Evolutionary conservation across 305 asterid species (phyloP), one percentile per base, ranked within the genome.

Genomic region (Solanum hybrid): DNA sequence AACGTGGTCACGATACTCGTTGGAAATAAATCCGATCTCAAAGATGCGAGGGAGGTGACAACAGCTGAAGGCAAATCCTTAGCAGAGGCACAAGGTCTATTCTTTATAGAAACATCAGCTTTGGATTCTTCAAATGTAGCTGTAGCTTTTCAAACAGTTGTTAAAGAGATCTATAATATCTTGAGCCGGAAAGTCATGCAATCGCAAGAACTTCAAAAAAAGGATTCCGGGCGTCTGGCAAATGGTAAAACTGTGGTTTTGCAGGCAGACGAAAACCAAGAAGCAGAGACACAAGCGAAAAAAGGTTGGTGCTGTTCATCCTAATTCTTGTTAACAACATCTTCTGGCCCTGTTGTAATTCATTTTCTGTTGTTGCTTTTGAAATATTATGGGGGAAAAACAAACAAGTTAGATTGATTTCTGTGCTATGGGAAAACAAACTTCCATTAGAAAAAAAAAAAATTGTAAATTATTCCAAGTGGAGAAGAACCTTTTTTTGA

Each of bases 41-140:
- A 94, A 92, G 99, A 96, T 88, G 98, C 96, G 11, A 95, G 98
- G 74, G 99, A 97, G 93, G 99, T 96, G 64, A 90, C 95, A 35
- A 95, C 96, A 12, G 96, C 94, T 0, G 98, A 96, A 92, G 99
- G 98, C 82, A 97, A 95, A 92, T 82, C 92, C 86, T 91, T 97
- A 91, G 99, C 99, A 0, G 98, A 96, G 92, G 92, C 95, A n/a
- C 94, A 97, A 86, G 95, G 97, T 80, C 89, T 97, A 61, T 97
- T 97, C 93, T 97, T 97, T 87, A 96, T 97, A 9, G 99, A 97
- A 91, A 97, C 98, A 5, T 97, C 99, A 6, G 99, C 99, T 89
- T 93, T 97, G 46, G 97, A 97, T 89, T 95, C 98, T 31, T 96
- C 98, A 51, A 97, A 97, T 12, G 98, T 97, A 6, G 87, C 90